Conservation (phyloP, 1,284 basidiomycete genomes). For the Moniliella sp. region DNA sequence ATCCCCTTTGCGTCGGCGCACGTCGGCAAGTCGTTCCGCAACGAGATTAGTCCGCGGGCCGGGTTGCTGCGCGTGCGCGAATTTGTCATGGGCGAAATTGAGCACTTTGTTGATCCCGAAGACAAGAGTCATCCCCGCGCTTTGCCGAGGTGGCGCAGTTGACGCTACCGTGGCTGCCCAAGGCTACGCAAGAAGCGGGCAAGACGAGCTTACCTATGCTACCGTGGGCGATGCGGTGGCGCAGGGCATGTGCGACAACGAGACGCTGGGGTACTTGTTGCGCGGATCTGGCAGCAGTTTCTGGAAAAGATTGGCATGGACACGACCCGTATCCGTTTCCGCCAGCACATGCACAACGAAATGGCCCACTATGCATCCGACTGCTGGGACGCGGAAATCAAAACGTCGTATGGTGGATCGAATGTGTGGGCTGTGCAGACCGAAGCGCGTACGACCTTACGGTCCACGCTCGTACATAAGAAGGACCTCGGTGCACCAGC, state of each 20-base stretch:
- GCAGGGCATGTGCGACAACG: constrained; percentile 66
- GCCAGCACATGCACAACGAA: constrained; percentile 89
- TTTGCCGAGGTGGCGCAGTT: constrained; percentile 64
- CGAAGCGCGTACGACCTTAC: constrained; percentile 75
- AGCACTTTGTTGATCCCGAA: constrained; percentile 87
- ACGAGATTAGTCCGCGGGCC: constrained; percentile 89
- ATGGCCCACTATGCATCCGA: constrained; percentile 98
- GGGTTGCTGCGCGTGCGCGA: constrained; percentile 89
- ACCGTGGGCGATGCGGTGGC: constrained; percentile 72
- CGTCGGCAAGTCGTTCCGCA: constrained; percentile 86
- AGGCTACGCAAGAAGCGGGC: constrained; percentile 59
- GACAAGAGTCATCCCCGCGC: constrained; percentile 68
- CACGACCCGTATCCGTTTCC: constrained; percentile 62
- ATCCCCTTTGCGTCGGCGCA: constrained; percentile 92
- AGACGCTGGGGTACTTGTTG: constrained; percentile 96
- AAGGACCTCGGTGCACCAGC: constrained; percentile 60
- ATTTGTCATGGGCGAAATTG: constrained; percentile 98
- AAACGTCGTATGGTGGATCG: constrained; percentile 91
- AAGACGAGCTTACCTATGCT: constrained; percentile 49
- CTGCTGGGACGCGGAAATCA: constrained; percentile 97
- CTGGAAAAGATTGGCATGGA: constrained; percentile 78
- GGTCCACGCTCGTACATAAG: constrained; percentile 40
- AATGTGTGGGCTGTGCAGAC: constrained; percentile 98
- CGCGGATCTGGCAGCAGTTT: constrained; percentile 69
- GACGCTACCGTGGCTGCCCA: constrained; percentile 56